phyloP scores from a whole-genome alignment of 2,329 filamentous ascomycete species.

The Trichoderma sp. region DNA sequence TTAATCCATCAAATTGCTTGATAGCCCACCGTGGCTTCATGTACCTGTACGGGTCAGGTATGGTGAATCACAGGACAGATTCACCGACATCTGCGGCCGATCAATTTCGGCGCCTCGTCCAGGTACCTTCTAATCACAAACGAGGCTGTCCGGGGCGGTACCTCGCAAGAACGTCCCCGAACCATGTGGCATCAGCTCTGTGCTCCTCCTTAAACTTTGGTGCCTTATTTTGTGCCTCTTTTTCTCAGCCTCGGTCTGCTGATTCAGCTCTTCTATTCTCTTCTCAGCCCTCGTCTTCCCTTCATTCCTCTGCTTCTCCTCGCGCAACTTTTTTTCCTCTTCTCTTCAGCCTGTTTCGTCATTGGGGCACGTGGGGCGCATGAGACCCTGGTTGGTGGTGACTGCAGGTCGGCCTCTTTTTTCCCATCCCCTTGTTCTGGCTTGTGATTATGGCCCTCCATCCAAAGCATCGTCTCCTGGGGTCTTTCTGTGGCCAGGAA shows the following conservation, averaged over 20 bases:
- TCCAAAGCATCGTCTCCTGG: not conserved
- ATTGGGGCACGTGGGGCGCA: conserved; percentile 23
- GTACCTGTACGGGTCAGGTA: too few species aligned
- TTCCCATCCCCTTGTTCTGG: not conserved
- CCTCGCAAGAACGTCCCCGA: too few species aligned
- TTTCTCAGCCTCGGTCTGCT: too few species aligned
- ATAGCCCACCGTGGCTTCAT: too few species aligned
- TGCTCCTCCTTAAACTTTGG: too few species aligned
- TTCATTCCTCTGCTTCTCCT: not conserved
- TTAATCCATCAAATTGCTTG: too few species aligned
- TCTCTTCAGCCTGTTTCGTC: conserved; percentile 8
- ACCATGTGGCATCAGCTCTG: not conserved
- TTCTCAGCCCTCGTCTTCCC: not conserved
- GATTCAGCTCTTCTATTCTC: not conserved
- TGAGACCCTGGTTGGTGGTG: conserved; percentile 22
- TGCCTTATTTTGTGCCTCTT: not conserved
- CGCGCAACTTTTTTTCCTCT: not conserved
- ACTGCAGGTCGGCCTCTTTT: not conserved
- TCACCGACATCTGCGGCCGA: too few species aligned
- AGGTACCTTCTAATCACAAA: too few species aligned
- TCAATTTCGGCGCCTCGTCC: too few species aligned
- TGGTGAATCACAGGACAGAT: too few species aligned
- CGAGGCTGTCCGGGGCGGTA: too few species aligned
- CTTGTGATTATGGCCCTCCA: conserved; percentile 1
- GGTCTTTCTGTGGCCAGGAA: not conserved